phyloP scores from a whole-genome alignment of 2,329 filamentous ascomycete species.

The Aspergillus chevalieri region DNA sequence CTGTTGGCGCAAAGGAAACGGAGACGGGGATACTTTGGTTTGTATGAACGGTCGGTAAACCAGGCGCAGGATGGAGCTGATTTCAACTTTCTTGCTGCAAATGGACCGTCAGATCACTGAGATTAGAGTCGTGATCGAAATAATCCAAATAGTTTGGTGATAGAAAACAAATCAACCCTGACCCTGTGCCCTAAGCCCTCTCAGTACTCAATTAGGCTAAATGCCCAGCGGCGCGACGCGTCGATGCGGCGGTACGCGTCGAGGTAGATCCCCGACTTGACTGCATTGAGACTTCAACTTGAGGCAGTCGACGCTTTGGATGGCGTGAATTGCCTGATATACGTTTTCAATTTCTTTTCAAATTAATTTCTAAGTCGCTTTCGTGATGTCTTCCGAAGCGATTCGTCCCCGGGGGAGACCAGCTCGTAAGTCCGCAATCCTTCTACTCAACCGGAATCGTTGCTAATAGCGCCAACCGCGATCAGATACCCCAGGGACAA shows the following conservation, averaged over 20 bases:
- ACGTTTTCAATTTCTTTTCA: not conserved
- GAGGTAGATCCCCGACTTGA: slow-evolving; percentile 8
- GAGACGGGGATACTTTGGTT: slow-evolving; percentile 33
- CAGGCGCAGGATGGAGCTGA: slow-evolving; percentile 38
- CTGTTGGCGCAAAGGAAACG: slow-evolving; percentile 18
- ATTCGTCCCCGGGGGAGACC: slow-evolving; percentile 35
- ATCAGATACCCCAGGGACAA: slow-evolving; percentile 74
- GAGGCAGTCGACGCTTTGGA: not conserved
- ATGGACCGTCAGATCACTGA: slow-evolving; percentile 9
- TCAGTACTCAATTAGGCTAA: slow-evolving; percentile 18
- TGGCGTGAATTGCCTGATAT: not conserved
- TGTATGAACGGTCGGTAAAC: slow-evolving; percentile 40
- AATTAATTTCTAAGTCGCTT: not conserved
- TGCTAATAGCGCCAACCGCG: not conserved
- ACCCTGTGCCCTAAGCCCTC: slow-evolving; percentile 29
- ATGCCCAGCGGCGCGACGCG: slow-evolving; percentile 13
- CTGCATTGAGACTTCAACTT: not conserved
- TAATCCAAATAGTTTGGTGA: not conserved
- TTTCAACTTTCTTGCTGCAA: slow-evolving; percentile 33
- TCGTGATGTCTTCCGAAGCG: slow-evolving; percentile 31
- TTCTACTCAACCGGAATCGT: not conserved
- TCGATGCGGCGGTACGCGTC: slow-evolving; percentile 6
- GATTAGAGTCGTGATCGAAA: not conserved
- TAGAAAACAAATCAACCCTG: slow-evolving; percentile 10
- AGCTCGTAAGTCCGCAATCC: slow-evolving; percentile 40